A percentile compares a stretch with the other conserved stretches of the same genome.
phyloP scores from a whole-genome alignment of 2,329 filamentous ascomycete species.

The Amesomyces nigricolor region DNA sequence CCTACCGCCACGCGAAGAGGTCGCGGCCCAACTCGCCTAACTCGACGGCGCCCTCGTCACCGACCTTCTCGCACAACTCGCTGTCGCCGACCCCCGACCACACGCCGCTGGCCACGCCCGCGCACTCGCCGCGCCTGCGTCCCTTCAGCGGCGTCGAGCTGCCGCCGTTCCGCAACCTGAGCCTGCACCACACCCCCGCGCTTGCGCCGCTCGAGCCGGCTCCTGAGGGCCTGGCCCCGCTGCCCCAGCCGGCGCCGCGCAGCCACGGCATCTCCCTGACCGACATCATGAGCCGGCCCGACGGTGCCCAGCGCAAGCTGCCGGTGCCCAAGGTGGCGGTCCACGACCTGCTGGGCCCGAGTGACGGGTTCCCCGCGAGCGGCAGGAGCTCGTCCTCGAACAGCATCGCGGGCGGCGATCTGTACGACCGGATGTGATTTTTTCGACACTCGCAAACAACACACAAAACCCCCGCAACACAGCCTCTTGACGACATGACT shows the following conservation, averaged over 20 bases:
- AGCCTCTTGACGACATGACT: conserved; percentile 21
- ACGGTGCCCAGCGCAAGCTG: conserved; percentile 83
- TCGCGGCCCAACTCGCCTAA: conserved; percentile 91
- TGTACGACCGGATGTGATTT: conserved; percentile 50
- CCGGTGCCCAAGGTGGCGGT: conserved; percentile 88
- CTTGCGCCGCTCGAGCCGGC: conserved; percentile 55
- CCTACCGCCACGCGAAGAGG: conserved; percentile 70
- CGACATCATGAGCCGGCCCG: conserved; percentile 86
- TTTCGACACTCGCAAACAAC: not conserved
- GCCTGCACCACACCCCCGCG: conserved; percentile 50
- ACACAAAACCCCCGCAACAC: not conserved
- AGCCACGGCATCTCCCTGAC: conserved; percentile 72
- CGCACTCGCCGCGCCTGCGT: conserved; percentile 85
- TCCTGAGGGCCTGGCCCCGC: conserved; percentile 39
- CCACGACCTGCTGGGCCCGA: conserved; percentile 71
- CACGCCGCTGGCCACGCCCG: conserved; percentile 95
- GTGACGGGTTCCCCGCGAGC: conserved; percentile 61
- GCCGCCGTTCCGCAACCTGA: conserved; percentile 70
- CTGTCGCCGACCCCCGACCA: conserved; percentile 93
- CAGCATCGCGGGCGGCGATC: conserved; percentile 68
- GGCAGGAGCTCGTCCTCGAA: conserved; percentile 72
- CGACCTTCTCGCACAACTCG: conserved; percentile 93
- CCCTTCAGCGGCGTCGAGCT: conserved; percentile 74
- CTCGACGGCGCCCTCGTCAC: conserved; percentile 91
- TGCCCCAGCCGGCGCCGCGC: conserved; percentile 48